Evolutionary conservation across 768 basidiomycete species (phyloP).

Genomic region (Cubamyces lactineus): DNA sequence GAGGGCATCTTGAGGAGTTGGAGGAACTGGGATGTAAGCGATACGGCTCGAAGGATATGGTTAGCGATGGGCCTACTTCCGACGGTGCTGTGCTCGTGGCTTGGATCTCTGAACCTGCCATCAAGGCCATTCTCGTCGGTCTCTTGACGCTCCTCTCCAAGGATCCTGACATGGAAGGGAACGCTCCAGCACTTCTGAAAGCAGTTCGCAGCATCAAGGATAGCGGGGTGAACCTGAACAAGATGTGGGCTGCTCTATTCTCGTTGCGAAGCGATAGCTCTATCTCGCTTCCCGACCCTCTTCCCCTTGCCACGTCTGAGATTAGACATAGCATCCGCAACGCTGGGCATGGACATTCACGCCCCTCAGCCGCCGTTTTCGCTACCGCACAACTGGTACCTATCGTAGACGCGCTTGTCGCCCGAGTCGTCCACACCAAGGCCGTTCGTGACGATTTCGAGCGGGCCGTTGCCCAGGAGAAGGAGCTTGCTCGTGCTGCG

Average conservation of each 20-base stretch:
- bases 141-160: constrained; percentile 63
- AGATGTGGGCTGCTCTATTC: constrained; percentile 62
- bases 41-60: constrained; percentile 39
- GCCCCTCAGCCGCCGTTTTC: constrained; percentile 38
- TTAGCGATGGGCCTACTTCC: constrained; percentile 30
- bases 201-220: constrained; percentile 57
- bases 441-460: constrained; percentile 64
- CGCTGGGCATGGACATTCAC: constrained; percentile 13
- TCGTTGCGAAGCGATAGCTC: constrained; percentile 44
- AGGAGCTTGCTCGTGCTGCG: constrained; percentile 53
- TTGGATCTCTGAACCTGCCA: constrained; percentile 71
- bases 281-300: constrained; percentile 58
- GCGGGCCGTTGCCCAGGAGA: constrained; percentile 54
- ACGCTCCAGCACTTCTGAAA: constrained; percentile 43
- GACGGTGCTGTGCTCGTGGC: constrained; percentile 30
- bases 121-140: constrained; percentile 64
- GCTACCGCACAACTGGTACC: constrained; percentile 68
- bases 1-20: constrained; percentile 61
- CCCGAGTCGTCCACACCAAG: constrained; percentile 49
- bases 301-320: constrained; percentile 51
- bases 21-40: constrained; percentile 45
- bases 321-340: constrained; percentile 52
- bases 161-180: constrained; percentile 44
- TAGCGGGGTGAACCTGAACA: constrained; percentile 58
- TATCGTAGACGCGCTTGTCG: constrained; percentile 60